Evolutionary conservation across 345 rosid genomes (phyloP).

Genomic region (Eucalyptus pauciflora): DNA sequence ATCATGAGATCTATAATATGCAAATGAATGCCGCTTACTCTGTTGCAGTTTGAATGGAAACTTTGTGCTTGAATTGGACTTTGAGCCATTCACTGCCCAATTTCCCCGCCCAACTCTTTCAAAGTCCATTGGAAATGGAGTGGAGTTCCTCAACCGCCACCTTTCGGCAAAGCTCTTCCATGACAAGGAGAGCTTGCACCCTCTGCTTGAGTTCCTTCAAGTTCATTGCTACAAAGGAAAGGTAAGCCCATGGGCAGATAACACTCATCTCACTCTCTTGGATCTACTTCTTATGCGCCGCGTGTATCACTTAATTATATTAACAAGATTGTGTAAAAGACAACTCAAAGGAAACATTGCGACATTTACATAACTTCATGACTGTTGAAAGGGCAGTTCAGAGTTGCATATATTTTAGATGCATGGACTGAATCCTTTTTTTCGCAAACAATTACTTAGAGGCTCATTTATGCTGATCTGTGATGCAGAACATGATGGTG

Average conservation of each 20-base stretch:
- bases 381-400: background rate
- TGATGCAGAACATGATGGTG: constrained; percentile 68
- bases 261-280: background rate
- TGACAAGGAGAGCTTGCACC: constrained; percentile 45
- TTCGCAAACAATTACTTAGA: background rate
- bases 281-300: background rate
- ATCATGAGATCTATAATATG: background rate
- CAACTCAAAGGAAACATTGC: background rate
- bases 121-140: constrained; percentile 87
- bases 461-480: background rate
- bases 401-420: background rate
- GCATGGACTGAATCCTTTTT: background rate
- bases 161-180: constrained; percentile 51
- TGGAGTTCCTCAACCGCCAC: constrained; percentile 95
- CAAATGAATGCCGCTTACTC: background rate
- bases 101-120: constrained; percentile 89
- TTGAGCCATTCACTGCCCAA: constrained; percentile 86
- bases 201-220: constrained; percentile 36
- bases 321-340: background rate
- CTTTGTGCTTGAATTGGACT: constrained; percentile 86
- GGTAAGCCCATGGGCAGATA: constrained; percentile 1
- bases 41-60: constrained; percentile 55
- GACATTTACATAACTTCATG: background rate
- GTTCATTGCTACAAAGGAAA: constrained; percentile 41
- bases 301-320: background rate